These are phyloP conservation scores for Xylaria sp. DNA, from an alignment of 2,329 filamentous ascomycete species.

Conservation along the genomic window DNA sequence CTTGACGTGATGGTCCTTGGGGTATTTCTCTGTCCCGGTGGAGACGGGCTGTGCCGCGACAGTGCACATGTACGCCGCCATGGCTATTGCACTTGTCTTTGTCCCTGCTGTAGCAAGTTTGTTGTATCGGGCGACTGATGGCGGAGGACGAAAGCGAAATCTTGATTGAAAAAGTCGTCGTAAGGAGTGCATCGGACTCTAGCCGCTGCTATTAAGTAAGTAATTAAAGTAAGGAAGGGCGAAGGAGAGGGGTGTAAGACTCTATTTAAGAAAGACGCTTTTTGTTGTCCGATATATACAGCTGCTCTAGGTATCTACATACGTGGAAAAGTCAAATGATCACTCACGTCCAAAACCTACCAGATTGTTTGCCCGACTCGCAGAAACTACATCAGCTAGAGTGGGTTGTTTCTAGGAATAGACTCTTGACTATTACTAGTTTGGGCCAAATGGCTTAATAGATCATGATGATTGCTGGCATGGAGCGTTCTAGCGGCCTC, in stretches of 20 bases:
- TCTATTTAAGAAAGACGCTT: background rate
- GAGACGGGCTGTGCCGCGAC: constrained; percentile 47
- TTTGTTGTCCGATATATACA: constrained; percentile 3
- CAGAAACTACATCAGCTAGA: background rate
- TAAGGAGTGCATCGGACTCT: constrained; percentile 28
- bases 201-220: background rate
- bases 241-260: background rate
- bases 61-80: constrained; percentile 44
- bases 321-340: background rate
- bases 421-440: background rate
- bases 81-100: constrained; percentile 38
- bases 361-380: background rate
- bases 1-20: constrained; percentile 61
- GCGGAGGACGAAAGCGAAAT: constrained; percentile 26
- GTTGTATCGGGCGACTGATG: constrained; percentile 27
- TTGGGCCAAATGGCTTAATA: background rate
- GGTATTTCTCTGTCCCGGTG: constrained; percentile 54
- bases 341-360: background rate
- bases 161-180: constrained; percentile 12
- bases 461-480: background rate
- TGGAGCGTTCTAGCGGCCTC: background rate
- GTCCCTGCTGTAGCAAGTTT: constrained; percentile 40
- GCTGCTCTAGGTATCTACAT: background rate
- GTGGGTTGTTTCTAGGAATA: background rate
- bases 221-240: background rate